Percentiles rank a stretch among this genome's conserved stretches.
Evolutionary conservation across 257 asterid genomes (phyloP).

Genomic region (Handroanthus guayacan): DNA sequence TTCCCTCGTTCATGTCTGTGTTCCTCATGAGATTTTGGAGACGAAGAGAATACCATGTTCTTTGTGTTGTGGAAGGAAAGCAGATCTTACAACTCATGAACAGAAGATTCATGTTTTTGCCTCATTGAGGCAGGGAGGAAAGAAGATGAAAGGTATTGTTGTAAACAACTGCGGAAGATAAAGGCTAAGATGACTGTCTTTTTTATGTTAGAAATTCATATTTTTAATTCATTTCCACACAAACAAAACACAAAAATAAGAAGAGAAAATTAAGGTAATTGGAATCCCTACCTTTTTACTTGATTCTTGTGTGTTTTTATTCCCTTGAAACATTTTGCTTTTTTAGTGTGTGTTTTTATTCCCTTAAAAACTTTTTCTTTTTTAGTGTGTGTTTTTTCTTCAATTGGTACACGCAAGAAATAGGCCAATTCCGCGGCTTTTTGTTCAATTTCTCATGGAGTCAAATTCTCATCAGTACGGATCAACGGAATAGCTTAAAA

Average conservation of each 20-base stretch:
- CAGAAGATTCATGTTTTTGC: background rate
- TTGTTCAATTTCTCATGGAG: too few species aligned
- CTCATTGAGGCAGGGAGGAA: background rate
- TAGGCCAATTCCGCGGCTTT: too few species aligned
- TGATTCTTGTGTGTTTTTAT: slow-evolving; percentile 6
- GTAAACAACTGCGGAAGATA: slow-evolving; percentile 1
- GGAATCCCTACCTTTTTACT: background rate
- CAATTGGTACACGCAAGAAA: too few species aligned
- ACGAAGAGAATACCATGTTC: background rate
- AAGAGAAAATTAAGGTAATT: background rate
- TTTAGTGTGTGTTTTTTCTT: too few species aligned
- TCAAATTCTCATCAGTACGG: too few species aligned
- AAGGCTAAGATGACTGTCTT: background rate
- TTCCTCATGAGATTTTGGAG: slow-evolving; percentile 20
- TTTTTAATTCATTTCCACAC: background rate
- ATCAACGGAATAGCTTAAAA: too few species aligned
- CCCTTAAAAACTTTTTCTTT: too few species aligned
- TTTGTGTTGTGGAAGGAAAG: background rate
- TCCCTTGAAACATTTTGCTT: too few species aligned
- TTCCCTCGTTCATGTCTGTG: slow-evolving; percentile 56
- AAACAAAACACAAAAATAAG: background rate
- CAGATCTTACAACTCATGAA: background rate
- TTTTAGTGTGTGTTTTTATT: too few species aligned
- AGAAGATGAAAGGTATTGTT: background rate
- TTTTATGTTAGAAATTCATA: background rate